These are phyloP conservation scores for Kluyveromyces starmeri DNA, from an alignment of 805 yeast species.

Conservation along the genomic window DNA sequence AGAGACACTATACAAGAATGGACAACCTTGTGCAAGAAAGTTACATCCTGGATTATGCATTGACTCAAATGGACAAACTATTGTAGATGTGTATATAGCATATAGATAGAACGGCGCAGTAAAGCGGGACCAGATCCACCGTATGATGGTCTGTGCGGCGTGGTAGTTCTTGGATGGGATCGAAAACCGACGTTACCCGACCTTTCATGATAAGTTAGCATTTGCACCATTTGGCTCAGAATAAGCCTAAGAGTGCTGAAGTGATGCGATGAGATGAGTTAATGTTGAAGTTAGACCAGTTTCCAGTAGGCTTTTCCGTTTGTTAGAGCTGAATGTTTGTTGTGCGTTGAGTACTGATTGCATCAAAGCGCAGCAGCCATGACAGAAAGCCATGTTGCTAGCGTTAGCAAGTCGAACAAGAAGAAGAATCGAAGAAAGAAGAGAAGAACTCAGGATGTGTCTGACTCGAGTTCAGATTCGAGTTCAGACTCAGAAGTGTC, in stretches of 20 bases:
- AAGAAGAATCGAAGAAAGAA: conserved; percentile 57
- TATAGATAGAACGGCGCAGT: neutral
- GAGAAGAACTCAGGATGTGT: conserved; percentile 75
- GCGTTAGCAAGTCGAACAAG: conserved; percentile 13
- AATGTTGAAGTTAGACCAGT: neutral
- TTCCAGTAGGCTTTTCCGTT: no score
- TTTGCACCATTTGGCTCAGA: no score
- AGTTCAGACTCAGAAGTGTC: conserved; percentile 1
- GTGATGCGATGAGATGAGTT: conserved; percentile 11
- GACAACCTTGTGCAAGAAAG: conserved; percentile 81
- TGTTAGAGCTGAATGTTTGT: conserved; percentile 13
- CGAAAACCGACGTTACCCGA: no score
- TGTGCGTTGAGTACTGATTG: conserved; percentile 2
- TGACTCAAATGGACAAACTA: conserved; percentile 60
- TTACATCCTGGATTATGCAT: conserved; percentile 73
- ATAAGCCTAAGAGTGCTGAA: conserved; percentile 9
- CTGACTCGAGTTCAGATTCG: conserved; percentile 41
- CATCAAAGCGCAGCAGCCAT: conserved; percentile 6
- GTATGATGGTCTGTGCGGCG: no score
- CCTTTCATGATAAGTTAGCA: no score
- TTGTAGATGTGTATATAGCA: conserved; percentile 9
- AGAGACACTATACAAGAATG: conserved; percentile 70
- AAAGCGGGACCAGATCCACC: no score
- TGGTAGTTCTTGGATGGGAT: no score
- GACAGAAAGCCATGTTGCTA: conserved; percentile 19